Evolutionary conservation across 129 eudicot genomes (phyloP).

Genomic region (Pulicaria dysenterica): DNA sequence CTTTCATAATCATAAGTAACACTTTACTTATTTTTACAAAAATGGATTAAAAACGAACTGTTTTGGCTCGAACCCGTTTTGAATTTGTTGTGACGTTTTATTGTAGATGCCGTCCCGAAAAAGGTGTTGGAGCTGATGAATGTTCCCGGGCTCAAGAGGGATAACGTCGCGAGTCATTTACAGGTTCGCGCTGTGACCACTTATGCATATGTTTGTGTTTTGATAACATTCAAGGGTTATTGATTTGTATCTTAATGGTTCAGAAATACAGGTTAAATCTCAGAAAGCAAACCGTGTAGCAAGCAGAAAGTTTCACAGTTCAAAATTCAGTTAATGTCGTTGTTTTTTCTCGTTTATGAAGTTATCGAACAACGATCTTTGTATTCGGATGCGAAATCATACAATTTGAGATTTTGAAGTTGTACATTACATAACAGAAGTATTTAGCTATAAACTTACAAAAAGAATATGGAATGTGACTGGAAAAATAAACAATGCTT

Average conservation of each 20-base stretch:
- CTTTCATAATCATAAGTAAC: not conserved
- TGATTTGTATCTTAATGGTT: conserved; percentile 10
- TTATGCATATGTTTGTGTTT: not conserved
- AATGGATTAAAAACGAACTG: not conserved
- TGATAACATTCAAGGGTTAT: not conserved
- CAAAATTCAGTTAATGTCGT: too few relatives aligned
- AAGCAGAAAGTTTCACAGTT: not conserved
- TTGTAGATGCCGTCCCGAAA: conserved; percentile 44
- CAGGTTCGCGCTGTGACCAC: conserved; percentile 42
- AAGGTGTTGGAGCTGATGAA: conserved; percentile 53
- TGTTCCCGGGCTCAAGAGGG: conserved; percentile 51
- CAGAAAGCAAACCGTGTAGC: conserved; percentile 3
- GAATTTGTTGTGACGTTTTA: not conserved
- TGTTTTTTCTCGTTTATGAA: conserved; percentile 14
- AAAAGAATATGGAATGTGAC: conserved; percentile 25
- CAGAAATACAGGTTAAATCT: conserved; percentile 36
- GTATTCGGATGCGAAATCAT: not conserved
- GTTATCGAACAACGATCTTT: conserved; percentile 1
- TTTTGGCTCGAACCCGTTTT: not conserved
- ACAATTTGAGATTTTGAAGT: conserved; percentile 6
- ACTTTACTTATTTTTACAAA: not conserved
- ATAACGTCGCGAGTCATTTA: conserved; percentile 68
- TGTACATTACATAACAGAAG: conserved; percentile 26
- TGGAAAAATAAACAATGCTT: not conserved
- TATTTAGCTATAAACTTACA: conserved; percentile 7